Evolutionary conservation across 352 stramenopile genomes (phyloP), one percentile per base, ranked within the genome.

Genomic region (Pilasporangium apinafurcum): DNA sequence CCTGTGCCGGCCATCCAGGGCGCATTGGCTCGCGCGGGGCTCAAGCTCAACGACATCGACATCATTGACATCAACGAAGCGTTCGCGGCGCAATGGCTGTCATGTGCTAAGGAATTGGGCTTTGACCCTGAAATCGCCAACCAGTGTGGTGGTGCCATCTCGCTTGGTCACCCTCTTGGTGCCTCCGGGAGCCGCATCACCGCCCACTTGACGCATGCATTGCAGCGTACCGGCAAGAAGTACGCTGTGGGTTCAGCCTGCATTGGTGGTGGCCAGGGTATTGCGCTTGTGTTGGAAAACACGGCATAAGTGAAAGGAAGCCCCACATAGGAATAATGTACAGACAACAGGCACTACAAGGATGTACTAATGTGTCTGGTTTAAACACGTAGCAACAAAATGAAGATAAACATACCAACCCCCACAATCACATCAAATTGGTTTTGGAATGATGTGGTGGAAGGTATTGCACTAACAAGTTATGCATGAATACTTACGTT

Each of bases 51-150:
- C 17, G 92, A 99, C 65, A 96, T 99, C 51, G 96, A 98, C 66
- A 84, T 98, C 30, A 74, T 97, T 12, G 96, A 99, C 72, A 98
- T 99, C 65, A 99, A 99, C 66, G 96, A 99, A 76, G 96, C 96
- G 8, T 99, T 99, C 66, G 96, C 96, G 7, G 83, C 93, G 8
- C 95, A 99, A 70, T 98, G 94, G 73, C 71, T 99, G 37, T 76
- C 95, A 14, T 98, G 95, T 52, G 83, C 96, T 52, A 98, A 98
- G 68, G 95, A 96, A 55, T 68, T 99, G n/a, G 88, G 92, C 8
- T 60, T 98, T 31, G 85, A 99, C 65, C 88, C 93, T 29, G 75
- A 79, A 13, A 92, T 96, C 54, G 84, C 78, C 3, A 98, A 98
- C 66, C 62, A 96, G 52, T 83, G 91, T 51, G 96, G 96, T 38